Conservation (phyloP, 1,284 basidiomycete species). For the Papiliotrema nemorosa region DNA sequence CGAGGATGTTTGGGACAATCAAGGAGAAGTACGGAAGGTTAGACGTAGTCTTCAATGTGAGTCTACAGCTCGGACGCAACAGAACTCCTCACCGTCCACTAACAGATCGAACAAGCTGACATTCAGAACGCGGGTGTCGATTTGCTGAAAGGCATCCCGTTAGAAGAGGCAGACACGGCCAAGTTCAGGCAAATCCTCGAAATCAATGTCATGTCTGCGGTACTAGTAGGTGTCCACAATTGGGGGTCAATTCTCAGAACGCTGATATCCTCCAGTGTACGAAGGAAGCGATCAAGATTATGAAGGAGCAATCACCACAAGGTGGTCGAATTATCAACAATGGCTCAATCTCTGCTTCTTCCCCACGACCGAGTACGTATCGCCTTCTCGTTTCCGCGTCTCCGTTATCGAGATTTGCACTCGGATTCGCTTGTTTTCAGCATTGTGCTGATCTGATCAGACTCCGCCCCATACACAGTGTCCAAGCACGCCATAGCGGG, state of each 20-base stretch:
- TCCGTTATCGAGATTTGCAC: background rate
- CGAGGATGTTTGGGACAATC: constrained; percentile 57
- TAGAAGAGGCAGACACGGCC: constrained; percentile 55
- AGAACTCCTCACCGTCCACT: too few relatives aligned
- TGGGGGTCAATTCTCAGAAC: background rate
- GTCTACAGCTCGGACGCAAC: too few relatives aligned
- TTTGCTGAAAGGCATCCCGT: constrained; percentile 57
- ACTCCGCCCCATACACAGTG: constrained; percentile 59
- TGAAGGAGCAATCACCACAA: constrained; percentile 64
- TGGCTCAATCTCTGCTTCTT: constrained; percentile 68
- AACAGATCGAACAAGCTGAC: too few relatives aligned
- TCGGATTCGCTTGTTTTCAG: background rate
- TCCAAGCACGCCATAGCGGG: constrained; percentile 73
- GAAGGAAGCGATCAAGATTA: constrained; percentile 64
- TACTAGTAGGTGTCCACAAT: constrained; percentile 49
- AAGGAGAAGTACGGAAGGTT: constrained; percentile 56
- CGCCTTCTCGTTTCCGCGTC: background rate
- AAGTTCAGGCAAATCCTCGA: constrained; percentile 61
- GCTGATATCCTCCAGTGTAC: constrained; percentile 53
- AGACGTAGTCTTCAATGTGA: constrained; percentile 69
- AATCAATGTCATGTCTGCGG: constrained; percentile 64
- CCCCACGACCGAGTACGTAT: constrained; percentile 58
- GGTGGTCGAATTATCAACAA: constrained; percentile 81
- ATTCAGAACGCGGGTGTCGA: constrained; percentile 55
- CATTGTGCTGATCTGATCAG: background rate